Evolutionary conservation across 768 basidiomycete genomes (phyloP).

Genomic region (Gloeostereum incarnatum): DNA sequence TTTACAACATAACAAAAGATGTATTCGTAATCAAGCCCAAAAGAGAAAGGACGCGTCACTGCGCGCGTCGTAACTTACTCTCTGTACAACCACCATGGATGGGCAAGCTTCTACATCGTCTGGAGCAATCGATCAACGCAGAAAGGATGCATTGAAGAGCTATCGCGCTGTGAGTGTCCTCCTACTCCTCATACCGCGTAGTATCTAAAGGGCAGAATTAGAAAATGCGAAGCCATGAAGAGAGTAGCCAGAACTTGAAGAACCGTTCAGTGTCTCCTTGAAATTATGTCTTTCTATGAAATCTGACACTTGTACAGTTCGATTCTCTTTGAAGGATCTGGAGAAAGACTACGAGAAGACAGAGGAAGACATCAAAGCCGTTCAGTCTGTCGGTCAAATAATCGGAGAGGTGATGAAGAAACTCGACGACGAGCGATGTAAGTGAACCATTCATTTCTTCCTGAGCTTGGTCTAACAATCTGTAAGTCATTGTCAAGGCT

Average conservation of each 20-base stretch:
- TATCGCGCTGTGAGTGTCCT: constrained; percentile 59
- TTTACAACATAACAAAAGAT: neutral
- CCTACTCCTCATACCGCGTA: neutral
- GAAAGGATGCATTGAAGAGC: constrained; percentile 62
- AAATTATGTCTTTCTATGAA: neutral
- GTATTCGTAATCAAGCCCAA: constrained; percentile 1
- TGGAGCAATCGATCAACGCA: constrained; percentile 57
- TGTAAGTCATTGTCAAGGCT: constrained; percentile 91
- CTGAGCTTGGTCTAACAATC: neutral
- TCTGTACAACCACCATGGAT: constrained; percentile 23
- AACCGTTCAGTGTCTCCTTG: constrained; percentile 50
- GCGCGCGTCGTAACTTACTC: neutral
- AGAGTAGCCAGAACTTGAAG: constrained; percentile 81
- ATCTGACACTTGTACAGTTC: constrained; percentile 41
- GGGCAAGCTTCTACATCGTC: constrained; percentile 46
- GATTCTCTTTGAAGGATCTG: constrained; percentile 83
- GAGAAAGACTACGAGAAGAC: constrained; percentile 90
- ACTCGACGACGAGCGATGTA: constrained; percentile 94
- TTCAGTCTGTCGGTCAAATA: constrained; percentile 98
- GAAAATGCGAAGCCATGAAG: constrained; percentile 95
- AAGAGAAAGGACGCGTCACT: constrained; percentile 20
- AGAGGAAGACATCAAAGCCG: constrained; percentile 98
- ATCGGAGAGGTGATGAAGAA: constrained; percentile 99
- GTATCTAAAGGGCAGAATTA: constrained; percentile 20
- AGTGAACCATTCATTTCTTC: constrained; percentile 18